These are phyloP conservation scores for Pythium coloratum DNA, from an alignment of 352 stramenopile species.

Conservation along the genomic window DNA sequence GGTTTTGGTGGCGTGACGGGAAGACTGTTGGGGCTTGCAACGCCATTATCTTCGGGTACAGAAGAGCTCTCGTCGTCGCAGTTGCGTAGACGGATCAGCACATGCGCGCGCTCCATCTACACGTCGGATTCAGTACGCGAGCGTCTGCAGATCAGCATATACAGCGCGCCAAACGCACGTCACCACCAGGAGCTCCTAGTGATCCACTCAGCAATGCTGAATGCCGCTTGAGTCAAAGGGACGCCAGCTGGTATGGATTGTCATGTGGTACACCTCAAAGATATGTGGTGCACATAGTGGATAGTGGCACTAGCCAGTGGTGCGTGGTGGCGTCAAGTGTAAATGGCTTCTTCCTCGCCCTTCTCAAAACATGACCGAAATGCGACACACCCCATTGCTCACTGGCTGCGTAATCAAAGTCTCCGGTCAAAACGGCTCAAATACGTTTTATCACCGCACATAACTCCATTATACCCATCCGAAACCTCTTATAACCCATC, in stretches of 20 bases:
- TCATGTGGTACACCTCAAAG: neutral
- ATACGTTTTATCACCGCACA: neutral
- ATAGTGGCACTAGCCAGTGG: neutral
- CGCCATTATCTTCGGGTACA: constrained; percentile 17
- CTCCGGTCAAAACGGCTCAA: neutral
- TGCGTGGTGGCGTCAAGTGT: neutral
- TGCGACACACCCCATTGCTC: constrained; percentile 3
- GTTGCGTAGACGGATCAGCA: constrained; percentile 50
- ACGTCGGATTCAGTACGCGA: neutral
- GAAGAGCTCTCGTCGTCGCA: neutral
- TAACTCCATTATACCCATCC: neutral
- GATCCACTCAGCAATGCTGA: constrained; percentile 5
- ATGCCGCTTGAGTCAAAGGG: constrained; percentile 1
- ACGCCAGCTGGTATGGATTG: neutral
- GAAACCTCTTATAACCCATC: neutral
- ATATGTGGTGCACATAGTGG: neutral
- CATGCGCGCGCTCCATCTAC: constrained; percentile 43
- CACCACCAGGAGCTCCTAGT: neutral
- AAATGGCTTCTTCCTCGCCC: neutral
- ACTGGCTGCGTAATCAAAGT: constrained; percentile 1
- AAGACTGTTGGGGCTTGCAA: neutral
- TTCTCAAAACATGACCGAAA: neutral
- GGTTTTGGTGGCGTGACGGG: neutral
- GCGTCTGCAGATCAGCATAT: constrained; percentile 5
- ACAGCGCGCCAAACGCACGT: neutral